Percentiles rank a stretch among this genome's conserved stretches.
These are phyloP conservation scores for Waltergamsia citrina DNA, from an alignment of 2,329 filamentous ascomycete genomes.

Conservation along the genomic window DNA sequence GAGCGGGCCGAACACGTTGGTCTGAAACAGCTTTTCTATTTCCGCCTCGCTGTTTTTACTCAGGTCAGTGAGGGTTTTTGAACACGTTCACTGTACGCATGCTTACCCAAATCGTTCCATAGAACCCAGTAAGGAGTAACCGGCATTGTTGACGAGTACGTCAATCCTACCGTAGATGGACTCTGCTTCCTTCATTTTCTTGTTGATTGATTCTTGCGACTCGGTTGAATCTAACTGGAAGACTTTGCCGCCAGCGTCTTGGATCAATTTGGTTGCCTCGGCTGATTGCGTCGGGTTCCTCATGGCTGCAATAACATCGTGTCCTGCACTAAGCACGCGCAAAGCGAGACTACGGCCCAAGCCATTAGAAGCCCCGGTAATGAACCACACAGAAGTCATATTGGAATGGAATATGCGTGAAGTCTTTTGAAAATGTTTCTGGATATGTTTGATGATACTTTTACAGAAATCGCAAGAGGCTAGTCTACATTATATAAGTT, in stretches of 20 bases:
- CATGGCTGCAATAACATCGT: slow-evolving; percentile 37
- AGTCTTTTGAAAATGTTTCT: too few relatives aligned
- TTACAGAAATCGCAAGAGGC: too few relatives aligned
- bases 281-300: slow-evolving; percentile 18
- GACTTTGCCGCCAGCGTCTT: slow-evolving; percentile 13
- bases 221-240: slow-evolving; percentile 18
- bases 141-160: slow-evolving; percentile 43
- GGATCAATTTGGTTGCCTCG: slow-evolving; percentile 7
- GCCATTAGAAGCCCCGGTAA: slow-evolving; percentile 36
- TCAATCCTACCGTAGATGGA: slow-evolving; percentile 27
- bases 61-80: not conserved
- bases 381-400: slow-evolving; percentile 29
- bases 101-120: slow-evolving; percentile 24
- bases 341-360: slow-evolving; percentile 34
- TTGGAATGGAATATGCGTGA: not conserved
- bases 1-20: slow-evolving; percentile 39
- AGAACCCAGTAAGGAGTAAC: slow-evolving; percentile 27
- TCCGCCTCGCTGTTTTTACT: slow-evolving; percentile 21
- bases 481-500: too few relatives aligned
- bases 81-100: slow-evolving; percentile 5
- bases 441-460: too few relatives aligned
- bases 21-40: slow-evolving; percentile 29
- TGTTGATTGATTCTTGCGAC: slow-evolving; percentile 11
- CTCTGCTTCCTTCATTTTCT: slow-evolving; percentile 13
- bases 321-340: slow-evolving; percentile 28